A percentile compares a stretch with the other conserved stretches of the same genome.
Conservation (phyloP, 768 basidiomycete genomes). For the Cyathus striatus region DNA sequence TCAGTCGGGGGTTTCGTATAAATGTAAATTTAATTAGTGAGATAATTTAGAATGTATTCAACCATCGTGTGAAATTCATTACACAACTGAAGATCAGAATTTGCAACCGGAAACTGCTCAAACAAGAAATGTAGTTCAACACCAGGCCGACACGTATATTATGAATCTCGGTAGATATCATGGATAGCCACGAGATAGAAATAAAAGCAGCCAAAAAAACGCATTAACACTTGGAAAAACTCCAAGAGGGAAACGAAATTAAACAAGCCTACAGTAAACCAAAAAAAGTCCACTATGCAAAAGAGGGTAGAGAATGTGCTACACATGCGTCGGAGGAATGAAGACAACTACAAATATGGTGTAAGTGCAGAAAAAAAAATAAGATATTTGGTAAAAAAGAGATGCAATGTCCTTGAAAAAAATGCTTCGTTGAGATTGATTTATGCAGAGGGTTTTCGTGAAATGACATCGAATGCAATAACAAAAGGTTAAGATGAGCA, state of each 20-base stretch:
- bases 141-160: neutral
- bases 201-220: neutral
- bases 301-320: conserved; percentile 3
- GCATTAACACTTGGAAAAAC: neutral
- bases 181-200: neutral
- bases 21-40: too few relatives aligned
- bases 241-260: neutral
- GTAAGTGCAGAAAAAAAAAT: conserved; percentile 7
- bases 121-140: neutral
- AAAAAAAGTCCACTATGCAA: conserved; percentile 1
- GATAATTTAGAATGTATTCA: too few relatives aligned
- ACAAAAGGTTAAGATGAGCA: conserved; percentile 6
- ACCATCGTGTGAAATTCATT: too few relatives aligned
- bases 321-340: conserved; percentile 1
- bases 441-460: conserved; percentile 8
- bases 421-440: conserved; percentile 8
- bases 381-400: conserved; percentile 5
- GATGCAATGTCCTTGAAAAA: conserved; percentile 6
- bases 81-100: too few relatives aligned
- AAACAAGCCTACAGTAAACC: neutral
- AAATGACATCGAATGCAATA: conserved; percentile 15
- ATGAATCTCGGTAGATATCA: neutral
- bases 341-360: conserved; percentile 8
- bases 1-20: too few relatives aligned
- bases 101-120: too few relatives aligned